These are phyloP conservation scores for Hypericum perforatum DNA, from an alignment of 345 rosid species.

Conservation along the genomic window DNA sequence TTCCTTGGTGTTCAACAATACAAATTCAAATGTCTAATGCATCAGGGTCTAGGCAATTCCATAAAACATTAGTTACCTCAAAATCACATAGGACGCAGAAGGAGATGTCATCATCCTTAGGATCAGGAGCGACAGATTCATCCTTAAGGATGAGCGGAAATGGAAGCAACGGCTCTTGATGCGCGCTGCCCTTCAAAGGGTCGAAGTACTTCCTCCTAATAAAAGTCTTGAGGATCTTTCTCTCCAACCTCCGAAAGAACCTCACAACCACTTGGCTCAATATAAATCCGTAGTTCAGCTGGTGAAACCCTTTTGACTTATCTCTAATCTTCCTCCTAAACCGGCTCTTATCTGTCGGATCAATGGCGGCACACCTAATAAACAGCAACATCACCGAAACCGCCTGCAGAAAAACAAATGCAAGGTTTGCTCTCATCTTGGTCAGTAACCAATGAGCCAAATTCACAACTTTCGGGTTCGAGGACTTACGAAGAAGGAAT, in stretches of 20 bases:
- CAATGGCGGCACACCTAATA: slow-evolving; percentile 75
- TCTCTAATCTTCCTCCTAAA: slow-evolving; percentile 48
- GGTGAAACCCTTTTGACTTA: slow-evolving; percentile 40
- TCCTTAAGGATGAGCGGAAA: slow-evolving; percentile 79
- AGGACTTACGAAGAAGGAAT: slow-evolving; percentile 57
- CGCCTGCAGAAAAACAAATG: slow-evolving; percentile 39
- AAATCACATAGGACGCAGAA: slow-evolving; percentile 77
- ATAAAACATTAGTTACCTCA: slow-evolving; percentile 34
- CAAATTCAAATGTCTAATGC: too few species aligned
- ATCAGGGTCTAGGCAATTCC: too few species aligned
- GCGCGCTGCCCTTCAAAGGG: slow-evolving; percentile 53
- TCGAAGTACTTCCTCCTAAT: slow-evolving; percentile 74
- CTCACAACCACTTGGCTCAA: slow-evolving; percentile 66
- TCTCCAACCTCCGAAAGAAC: slow-evolving; percentile 73
- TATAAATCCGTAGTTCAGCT: slow-evolving; percentile 63
- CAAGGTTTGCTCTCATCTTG: not conserved
- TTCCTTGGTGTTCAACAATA: not conserved
- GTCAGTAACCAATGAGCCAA: not conserved
- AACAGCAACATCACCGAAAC: slow-evolving; percentile 63
- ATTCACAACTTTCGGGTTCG: not conserved
- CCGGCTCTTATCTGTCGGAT: slow-evolving; percentile 81
- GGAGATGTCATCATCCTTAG: slow-evolving; percentile 67
- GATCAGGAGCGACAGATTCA: slow-evolving; percentile 61
- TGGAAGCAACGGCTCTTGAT: slow-evolving; percentile 75
- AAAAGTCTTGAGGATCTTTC: slow-evolving; percentile 64